phyloP scores from a whole-genome alignment of 331 rosid genomes.

The Malus hybrid region DNA sequence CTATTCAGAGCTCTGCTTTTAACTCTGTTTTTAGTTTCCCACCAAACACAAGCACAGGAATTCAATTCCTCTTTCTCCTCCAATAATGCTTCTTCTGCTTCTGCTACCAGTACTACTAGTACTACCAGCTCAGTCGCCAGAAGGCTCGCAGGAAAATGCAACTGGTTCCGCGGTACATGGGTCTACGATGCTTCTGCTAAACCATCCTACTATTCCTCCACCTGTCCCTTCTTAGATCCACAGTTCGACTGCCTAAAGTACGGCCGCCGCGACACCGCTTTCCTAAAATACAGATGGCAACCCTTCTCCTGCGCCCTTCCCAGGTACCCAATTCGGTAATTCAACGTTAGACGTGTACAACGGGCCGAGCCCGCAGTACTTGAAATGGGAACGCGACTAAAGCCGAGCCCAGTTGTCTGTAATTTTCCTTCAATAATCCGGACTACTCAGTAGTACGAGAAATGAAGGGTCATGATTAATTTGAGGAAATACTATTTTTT shows the following conservation, averaged over 20 bases:
- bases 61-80: not conserved
- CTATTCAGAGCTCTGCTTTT: slow-evolving; percentile 23
- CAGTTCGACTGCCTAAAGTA: slow-evolving; percentile 82
- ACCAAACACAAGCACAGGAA: slow-evolving; percentile 40
- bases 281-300: slow-evolving; percentile 81
- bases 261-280: slow-evolving; percentile 65
- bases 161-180: slow-evolving; percentile 66
- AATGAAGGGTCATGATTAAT: no score
- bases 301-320: slow-evolving; percentile 72
- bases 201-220: slow-evolving; percentile 59
- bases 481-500: not conserved
- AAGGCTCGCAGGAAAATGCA: slow-evolving; percentile 60
- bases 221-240: slow-evolving; percentile 87
- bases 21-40: slow-evolving; percentile 31
- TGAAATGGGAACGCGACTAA: not conserved
- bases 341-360: not conserved
- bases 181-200: slow-evolving; percentile 59
- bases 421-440: no score
- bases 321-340: slow-evolving; percentile 34
- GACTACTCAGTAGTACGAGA: no score
- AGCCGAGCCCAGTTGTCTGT: no score
- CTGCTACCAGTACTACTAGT: not conserved
- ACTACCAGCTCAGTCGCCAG: slow-evolving; percentile 1
- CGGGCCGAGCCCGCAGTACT: not conserved
- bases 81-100: not conserved